Evolutionary conservation across 2,329 filamentous ascomycete genomes (phyloP), one percentile per base, ranked within the genome.

Genomic region (Fusarium napiforme): DNA sequence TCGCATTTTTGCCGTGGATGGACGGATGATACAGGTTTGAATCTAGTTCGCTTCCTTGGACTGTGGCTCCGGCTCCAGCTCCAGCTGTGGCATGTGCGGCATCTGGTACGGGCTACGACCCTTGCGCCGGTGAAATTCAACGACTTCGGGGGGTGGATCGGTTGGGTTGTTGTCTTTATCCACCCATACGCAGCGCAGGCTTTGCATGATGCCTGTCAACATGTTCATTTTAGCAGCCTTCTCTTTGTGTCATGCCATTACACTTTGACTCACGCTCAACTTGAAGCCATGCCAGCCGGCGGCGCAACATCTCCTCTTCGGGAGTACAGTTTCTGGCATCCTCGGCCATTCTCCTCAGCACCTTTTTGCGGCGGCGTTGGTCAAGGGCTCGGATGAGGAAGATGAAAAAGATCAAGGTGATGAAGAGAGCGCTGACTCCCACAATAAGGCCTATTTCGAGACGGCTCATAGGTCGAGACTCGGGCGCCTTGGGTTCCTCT

Each of bases 391-490:
- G 78, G 60, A 72, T 71, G 52, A 71, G 58, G 32, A 81, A 78
- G 56, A 79, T 63, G 19, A 71, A 64, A 21, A 62, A 60, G 11
- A 80, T 62, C 47, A 75, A 58, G 9, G 73, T 30, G 40, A 74
- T 36, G 53, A 80, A 77, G 57, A 74, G 72, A 42, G 71, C 16
- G 37, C 77, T 69, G 18, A 72, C 71, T 28, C 67, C 77, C 30
- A 74, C 68, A n/a, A 81, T 75, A 58, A 79, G 67, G 7, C 75
- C 79, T 37, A 80, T 75, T 57, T 81, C 79, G 34, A 76, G 57
- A 26, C 73, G 56, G 12, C 71, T 77, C 64, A 79, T 78, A 18
- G 47, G n/a, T 28, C 21, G 50, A 26, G 53, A 26, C 45, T 40
- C 32, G 18, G 52, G 37, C 21, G 7, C 26, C 23, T 61, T 53